These are phyloP conservation scores for Alternaria burnsii DNA, from an alignment of 2,329 filamentous ascomycete genomes.

Conservation along the genomic window DNA sequence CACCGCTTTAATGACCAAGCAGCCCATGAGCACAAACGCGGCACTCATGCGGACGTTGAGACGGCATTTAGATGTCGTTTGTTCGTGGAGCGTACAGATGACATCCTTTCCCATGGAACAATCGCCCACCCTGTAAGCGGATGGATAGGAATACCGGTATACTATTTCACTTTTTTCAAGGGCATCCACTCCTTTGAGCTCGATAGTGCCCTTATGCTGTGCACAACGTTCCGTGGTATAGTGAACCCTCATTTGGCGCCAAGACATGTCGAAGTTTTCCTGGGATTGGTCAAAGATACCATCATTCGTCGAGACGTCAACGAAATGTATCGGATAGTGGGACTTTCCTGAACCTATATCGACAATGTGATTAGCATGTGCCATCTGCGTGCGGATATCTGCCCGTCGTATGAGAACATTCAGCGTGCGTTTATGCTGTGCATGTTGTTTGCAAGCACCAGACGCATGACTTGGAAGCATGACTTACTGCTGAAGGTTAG, in stretches of 20 bases:
- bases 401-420: neutral
- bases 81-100: neutral
- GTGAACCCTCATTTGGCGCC: neutral
- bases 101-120: neutral
- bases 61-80: neutral
- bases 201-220: neutral
- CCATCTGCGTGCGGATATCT: neutral
- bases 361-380: neutral
- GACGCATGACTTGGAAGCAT: neutral
- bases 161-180: neutral
- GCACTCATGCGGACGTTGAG: neutral
- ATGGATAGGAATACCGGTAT: neutral
- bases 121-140: neutral
- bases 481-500: neutral
- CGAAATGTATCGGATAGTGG: neutral
- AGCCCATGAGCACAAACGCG: neutral
- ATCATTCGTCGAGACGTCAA: neutral
- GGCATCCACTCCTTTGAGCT: neutral
- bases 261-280: neutral
- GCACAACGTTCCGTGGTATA: neutral
- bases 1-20: neutral
- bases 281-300: neutral
- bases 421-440: neutral
- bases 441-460: too few species aligned
- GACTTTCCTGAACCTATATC: neutral